Evolutionary conservation across 2,329 filamentous ascomycete species (phyloP), one percentile per base, ranked within the genome.

Genomic region (Coniochaeta prunicola): DNA sequence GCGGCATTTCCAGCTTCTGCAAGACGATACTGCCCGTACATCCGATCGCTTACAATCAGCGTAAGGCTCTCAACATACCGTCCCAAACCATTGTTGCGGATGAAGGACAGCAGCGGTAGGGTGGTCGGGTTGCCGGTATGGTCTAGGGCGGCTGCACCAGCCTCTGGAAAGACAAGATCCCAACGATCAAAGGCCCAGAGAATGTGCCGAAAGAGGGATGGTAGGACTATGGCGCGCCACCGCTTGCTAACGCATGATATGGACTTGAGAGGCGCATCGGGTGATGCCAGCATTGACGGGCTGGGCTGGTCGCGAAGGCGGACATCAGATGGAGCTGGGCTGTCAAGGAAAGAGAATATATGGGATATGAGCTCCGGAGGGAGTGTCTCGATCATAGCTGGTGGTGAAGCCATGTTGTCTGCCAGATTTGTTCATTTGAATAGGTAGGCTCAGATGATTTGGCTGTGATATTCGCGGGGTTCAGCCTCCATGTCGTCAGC

Each of bases 351-450:
- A n/a, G 70, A 71, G 64, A 89, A 76, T 63, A 89, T 80, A 3
- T 81, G 75, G 57, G 79, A 69, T 24, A 87, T 71, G 53, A 89
- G 72, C 71, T 90, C 87, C 62, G 81, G 83, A 2, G 86, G 87
- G 21, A 89, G 76, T 28, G 65, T 58, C 28, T 72, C 61, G 66
- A 75, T 54, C 30, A 26, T 3, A 9, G 24, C n/a, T 50, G 24
- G 4, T 50, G 45, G n/a, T 3, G 10, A 26, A 28, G 21, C 45
- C 45, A 50, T 50, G 13, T 24, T 45, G 21, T 15, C 36, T n/a
- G 17, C 19, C 15, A 38, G 36, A n/a, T 38, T n/a, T 17, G 4
- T 15, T 38, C 36, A 38, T 38, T 17, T n/a, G 33, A 36, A 4
- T 4, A 36, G 33, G 33, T 36, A 15, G 33, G n/a, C n/a, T 36